phyloP scores from a whole-genome alignment of 345 rosid genomes.

The Sonneratia alba region DNA sequence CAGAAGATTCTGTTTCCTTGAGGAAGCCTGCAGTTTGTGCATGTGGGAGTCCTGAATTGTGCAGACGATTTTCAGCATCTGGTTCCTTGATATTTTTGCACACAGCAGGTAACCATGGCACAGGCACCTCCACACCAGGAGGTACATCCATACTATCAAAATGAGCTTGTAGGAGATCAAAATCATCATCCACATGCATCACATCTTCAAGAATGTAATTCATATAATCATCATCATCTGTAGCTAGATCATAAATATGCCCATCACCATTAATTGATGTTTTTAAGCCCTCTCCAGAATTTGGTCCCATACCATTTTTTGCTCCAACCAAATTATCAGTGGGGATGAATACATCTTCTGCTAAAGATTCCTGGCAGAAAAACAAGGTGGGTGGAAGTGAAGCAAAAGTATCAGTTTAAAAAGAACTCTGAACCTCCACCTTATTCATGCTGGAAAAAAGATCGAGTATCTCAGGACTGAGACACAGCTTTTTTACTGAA shows the following conservation, averaged over 20 bases:
- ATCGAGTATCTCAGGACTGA: background rate
- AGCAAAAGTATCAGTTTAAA: background rate
- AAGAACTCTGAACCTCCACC: background rate
- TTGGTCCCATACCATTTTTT: constrained; percentile 12
- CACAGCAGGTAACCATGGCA: constrained; percentile 49
- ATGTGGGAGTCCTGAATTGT: constrained; percentile 8
- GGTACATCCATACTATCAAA: constrained; percentile 61
- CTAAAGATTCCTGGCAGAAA: constrained; percentile 22
- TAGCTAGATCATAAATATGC: constrained; percentile 18
- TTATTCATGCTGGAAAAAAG: background rate
- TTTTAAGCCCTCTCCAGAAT: constrained; percentile 24
- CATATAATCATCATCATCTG: constrained; percentile 21
- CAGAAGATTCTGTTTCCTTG: constrained; percentile 5
- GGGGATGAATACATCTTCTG: background rate
- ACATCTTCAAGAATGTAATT: constrained; percentile 19
- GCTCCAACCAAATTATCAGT: constrained; percentile 10
- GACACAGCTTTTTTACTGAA: background rate
- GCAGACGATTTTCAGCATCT: constrained; percentile 16
- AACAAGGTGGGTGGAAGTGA: background rate
- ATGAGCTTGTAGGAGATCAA: constrained; percentile 48
- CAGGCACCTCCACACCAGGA: constrained; percentile 65
- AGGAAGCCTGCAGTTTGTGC: background rate
- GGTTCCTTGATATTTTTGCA: constrained; percentile 14
- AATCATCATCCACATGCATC: constrained; percentile 30
- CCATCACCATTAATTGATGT: constrained; percentile 25